Conservation (phyloP, 352 stramenopile species). For the Pythium vanterpoolii region DNA sequence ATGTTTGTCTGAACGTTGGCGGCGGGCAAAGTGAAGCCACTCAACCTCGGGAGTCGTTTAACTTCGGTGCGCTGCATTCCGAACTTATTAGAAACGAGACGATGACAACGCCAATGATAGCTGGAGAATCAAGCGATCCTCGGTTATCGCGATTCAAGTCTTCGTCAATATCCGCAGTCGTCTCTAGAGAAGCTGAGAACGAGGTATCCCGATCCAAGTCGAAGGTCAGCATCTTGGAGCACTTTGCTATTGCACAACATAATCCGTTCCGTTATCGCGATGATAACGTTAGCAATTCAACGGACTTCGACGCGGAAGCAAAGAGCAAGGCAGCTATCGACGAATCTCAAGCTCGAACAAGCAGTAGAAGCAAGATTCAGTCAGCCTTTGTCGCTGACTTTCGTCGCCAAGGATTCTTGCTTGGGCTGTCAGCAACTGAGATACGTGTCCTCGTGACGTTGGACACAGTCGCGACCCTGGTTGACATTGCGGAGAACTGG, state of each 20-base stretch:
- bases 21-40: constrained; percentile 23
- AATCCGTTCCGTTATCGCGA: constrained; percentile 76
- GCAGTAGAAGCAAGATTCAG: constrained; percentile 13
- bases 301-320: constrained; percentile 5
- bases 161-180: not conserved
- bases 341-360: not conserved
- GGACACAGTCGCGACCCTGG: constrained; percentile 48
- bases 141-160: not conserved
- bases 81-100: not conserved
- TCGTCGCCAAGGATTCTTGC: constrained; percentile 43
- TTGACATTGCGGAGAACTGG: constrained; percentile 70
- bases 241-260: constrained; percentile 65
- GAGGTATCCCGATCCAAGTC: constrained; percentile 15
- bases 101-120: not conserved
- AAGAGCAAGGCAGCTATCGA: constrained; percentile 4
- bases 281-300: constrained; percentile 27
- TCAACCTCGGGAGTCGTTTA: constrained; percentile 7
- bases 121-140: not conserved
- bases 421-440: constrained; percentile 55
- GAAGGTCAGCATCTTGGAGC: constrained; percentile 71
- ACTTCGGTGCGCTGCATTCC: constrained; percentile 6
- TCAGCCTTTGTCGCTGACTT: constrained; percentile 49
- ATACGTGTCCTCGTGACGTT: constrained; percentile 61
- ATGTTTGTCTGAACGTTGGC: constrained; percentile 50
- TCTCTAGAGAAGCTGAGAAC: not conserved